Base-by-base conservation (phyloP, 83 land plant genomes). In the Isoetes engelmannii region DNA sequence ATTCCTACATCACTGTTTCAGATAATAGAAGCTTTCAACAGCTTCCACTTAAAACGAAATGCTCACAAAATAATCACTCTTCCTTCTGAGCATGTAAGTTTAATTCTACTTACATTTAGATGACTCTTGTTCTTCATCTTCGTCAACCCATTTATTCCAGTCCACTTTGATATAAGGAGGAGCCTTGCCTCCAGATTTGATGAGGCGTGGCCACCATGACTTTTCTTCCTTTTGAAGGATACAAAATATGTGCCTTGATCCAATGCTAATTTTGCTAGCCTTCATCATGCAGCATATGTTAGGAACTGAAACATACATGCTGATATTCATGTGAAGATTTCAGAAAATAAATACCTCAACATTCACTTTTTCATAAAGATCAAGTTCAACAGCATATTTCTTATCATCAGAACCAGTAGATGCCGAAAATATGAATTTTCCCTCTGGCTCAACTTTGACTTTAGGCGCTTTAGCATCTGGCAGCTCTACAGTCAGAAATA, bases 391-490 rank as follows among this genome's bases (percentile, higher is more conserved):
- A 28, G 68, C 70, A 59, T 81, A 83, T 4, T 76, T 19, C 69
- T 82, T 73, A 21, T 76, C 85, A n/a, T 80, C 65, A 28, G 70
- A 45, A 1, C 87, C 80, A 37, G 67, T 47, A 3, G 15, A 28
- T 15, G 89, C 87, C 43, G 89, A 86, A 71, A 88, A 88, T 21
- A 47, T 67, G 56, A 88, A 85, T 42, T 77, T 50, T 5, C 92
- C 92, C 44, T 86, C 70, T 49, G 92, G 78, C 71, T 88, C 92
- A 70, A 72, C 54, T 44, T 83, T 86, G 21, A 88, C 83, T 7
- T 68, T 57, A 18, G 86, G 77, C 63, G 83, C 74, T 67, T 81
- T 85, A 0, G 92, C 89, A 73, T 88, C 92, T 5, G 84, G 89
- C 51, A 88, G 65, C n/a, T 81, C 63, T 12, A 88, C 48, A 5